phyloP scores from a whole-genome alignment of 176 grass and related monocot genomes.

The Puya raimondii region DNA sequence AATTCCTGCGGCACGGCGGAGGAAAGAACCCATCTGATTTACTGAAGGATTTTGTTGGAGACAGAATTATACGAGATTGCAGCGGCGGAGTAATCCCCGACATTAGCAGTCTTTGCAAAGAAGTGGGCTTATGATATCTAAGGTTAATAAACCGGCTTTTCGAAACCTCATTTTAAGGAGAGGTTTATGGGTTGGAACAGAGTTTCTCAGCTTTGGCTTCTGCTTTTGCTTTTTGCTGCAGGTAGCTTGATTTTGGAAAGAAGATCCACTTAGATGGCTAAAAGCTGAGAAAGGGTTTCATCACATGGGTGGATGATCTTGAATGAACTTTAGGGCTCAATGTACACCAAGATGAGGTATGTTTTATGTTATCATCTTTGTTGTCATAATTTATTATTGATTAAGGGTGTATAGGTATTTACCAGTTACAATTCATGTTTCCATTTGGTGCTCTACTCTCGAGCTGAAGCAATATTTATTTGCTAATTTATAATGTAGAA shows the following conservation, averaged over 20 bases:
- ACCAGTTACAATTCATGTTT: too few species aligned
- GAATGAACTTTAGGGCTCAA: too few species aligned
- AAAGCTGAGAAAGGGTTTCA: too few species aligned
- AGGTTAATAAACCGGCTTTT: background rate
- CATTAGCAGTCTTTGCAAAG: conserved; percentile 46
- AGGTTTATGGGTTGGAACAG: background rate
- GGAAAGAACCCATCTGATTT: conserved; percentile 59
- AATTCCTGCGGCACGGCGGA: conserved; percentile 56
- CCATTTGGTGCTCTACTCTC: too few species aligned
- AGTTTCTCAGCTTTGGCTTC: background rate
- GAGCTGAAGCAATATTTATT: too few species aligned
- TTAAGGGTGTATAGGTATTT: too few species aligned
- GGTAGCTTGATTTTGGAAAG: background rate
- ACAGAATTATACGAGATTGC: conserved; percentile 46
- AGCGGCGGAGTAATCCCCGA: conserved; percentile 61
- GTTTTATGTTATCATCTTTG: too few species aligned
- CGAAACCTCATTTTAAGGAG: background rate
- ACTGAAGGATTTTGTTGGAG: conserved; percentile 61
- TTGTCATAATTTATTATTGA: too few species aligned
- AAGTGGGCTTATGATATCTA: conserved; percentile 44
- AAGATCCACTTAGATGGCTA: background rate
- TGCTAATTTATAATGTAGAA: too few species aligned
- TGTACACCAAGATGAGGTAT: too few species aligned
- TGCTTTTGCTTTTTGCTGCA: too few species aligned
- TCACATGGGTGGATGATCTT: too few species aligned